Evolutionary conservation across 2,329 filamentous ascomycete species (phyloP).

Genomic region (Monilinia aucupariae): DNA sequence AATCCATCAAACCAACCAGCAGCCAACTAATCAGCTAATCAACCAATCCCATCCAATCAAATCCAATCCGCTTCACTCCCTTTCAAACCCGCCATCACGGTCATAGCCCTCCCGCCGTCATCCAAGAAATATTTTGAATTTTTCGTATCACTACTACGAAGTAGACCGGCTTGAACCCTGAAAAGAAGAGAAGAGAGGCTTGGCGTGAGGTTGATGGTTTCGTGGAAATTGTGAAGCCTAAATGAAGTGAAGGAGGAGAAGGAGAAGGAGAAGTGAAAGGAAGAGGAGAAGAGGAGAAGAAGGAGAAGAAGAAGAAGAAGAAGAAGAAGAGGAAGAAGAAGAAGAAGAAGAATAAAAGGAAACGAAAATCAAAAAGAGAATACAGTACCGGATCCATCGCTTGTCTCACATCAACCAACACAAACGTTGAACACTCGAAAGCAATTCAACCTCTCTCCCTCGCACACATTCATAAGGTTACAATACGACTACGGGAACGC

Average conservation of each 20-base stretch:
- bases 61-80: too few species aligned
- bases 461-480: too few species aligned
- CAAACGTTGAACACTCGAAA: slow-evolving; percentile 1
- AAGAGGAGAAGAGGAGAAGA: background rate
- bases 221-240: background rate
- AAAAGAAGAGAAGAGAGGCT: background rate
- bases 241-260: background rate
- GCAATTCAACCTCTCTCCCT: too few species aligned
- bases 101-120: slow-evolving; percentile 5
- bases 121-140: background rate
- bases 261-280: background rate
- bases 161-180: slow-evolving; percentile 4
- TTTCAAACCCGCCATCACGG: background rate
- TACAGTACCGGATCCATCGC: too few species aligned
- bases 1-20: too few species aligned
- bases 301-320: too few species aligned
- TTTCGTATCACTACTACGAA: background rate
- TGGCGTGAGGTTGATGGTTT: background rate
- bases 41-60: background rate
- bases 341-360: too few species aligned
- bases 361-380: too few species aligned
- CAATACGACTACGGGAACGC: background rate
- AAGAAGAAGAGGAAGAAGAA: too few species aligned
- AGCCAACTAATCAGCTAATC: too few species aligned
- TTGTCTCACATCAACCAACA: slow-evolving; percentile 9